These are phyloP conservation scores for Choanephora cucurbitarum DNA, from an alignment of 371 early-diverging fungal genomes.

Conservation along the genomic window DNA sequence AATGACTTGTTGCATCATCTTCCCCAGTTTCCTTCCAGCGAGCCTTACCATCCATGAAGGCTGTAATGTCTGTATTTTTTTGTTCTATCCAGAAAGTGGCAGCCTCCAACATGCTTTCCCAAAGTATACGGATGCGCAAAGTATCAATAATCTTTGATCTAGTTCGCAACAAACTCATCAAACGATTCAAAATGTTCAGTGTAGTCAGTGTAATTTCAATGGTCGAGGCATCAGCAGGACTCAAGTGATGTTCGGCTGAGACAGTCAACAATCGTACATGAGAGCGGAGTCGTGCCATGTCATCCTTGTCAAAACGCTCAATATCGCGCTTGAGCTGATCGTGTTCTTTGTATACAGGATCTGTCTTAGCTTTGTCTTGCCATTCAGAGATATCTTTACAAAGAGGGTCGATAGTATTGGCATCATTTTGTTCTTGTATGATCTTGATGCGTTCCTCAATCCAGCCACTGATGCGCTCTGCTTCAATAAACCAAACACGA, in stretches of 20 bases:
- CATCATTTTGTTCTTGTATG: slow-evolving; percentile 31
- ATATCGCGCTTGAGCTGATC: slow-evolving; percentile 44
- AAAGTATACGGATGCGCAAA: slow-evolving; percentile 28
- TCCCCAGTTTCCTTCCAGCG: slow-evolving; percentile 16
- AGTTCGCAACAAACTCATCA: slow-evolving; percentile 25
- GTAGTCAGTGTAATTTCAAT: slow-evolving; percentile 50
- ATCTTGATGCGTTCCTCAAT: slow-evolving; percentile 43
- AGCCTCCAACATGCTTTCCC: slow-evolving; percentile 29
- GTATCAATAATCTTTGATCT: slow-evolving; percentile 27
- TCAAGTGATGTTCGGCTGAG: slow-evolving; percentile 25
- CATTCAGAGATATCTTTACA: slow-evolving; percentile 19
- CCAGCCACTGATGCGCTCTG: slow-evolving; percentile 53
- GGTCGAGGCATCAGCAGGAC: slow-evolving; percentile 52
- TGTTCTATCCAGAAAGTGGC: slow-evolving; percentile 10
- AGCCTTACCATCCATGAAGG: slow-evolving; percentile 18
- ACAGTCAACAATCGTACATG: slow-evolving; percentile 44
- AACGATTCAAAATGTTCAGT: slow-evolving; percentile 34
- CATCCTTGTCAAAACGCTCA: slow-evolving; percentile 53
- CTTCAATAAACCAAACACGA: slow-evolving; percentile 56
- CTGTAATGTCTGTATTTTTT: slow-evolving; percentile 15
- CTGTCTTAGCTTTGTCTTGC: slow-evolving; percentile 15
- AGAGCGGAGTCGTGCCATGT: slow-evolving; percentile 51
- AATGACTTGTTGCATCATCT: slow-evolving; percentile 5
- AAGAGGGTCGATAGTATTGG: slow-evolving; percentile 34
- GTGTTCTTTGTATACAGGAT: slow-evolving; percentile 32